phyloP scores from a whole-genome alignment of 805 yeast species.

The Candida stauntonica region DNA sequence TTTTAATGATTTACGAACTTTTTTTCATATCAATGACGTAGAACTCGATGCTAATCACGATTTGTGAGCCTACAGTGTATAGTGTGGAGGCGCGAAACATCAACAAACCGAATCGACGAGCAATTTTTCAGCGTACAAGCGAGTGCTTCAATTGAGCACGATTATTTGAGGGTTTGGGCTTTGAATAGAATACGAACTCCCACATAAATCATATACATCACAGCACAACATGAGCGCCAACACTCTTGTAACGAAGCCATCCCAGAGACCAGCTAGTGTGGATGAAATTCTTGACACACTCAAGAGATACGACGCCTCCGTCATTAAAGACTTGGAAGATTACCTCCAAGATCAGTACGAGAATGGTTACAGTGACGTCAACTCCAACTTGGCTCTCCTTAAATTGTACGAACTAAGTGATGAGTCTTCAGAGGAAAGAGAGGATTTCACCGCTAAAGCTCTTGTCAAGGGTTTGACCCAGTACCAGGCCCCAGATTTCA shows the following conservation, averaged over 20 bases:
- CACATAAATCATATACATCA: background rate
- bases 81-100: background rate
- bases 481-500: conserved; percentile 39
- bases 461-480: conserved; percentile 38
- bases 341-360: conserved; percentile 38
- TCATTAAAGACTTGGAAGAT: conserved; percentile 40
- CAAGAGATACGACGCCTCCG: conserved; percentile 41
- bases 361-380: conserved; percentile 34
- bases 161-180: no score
- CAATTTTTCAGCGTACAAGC: conserved; percentile 6
- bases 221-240: conserved; percentile 23
- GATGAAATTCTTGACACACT: conserved; percentile 37
- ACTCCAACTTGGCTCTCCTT: conserved; percentile 43
- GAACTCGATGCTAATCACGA: no score
- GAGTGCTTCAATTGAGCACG: no score
- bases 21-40: no score
- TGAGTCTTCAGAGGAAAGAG: conserved; percentile 33
- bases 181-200: no score
- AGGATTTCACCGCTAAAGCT: conserved; percentile 34
- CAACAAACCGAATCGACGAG: background rate
- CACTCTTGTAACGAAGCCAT: conserved; percentile 32
- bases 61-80: background rate
- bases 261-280: conserved; percentile 37
- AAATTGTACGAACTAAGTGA: conserved; percentile 38
- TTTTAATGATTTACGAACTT: no score